phyloP scores from a whole-genome alignment of 1,139 yeast genomes.

The Suhomyces choctaworum region DNA sequence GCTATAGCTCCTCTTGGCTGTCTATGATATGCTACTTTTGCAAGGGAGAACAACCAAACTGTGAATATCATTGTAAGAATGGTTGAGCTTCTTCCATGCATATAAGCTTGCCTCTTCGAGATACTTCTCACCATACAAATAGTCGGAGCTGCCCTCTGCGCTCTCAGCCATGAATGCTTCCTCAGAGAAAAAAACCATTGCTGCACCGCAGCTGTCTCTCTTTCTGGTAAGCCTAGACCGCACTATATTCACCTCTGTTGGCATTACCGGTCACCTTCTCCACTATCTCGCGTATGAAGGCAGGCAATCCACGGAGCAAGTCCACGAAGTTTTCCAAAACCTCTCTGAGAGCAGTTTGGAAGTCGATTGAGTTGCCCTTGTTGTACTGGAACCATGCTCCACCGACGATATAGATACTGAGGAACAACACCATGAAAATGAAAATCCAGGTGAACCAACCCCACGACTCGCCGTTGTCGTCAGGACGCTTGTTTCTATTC shows the following conservation, averaged over 20 bases:
- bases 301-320: constrained; percentile 64
- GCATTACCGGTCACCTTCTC: constrained; percentile 68
- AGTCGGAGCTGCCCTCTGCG: neutral
- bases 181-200: no score
- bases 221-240: no score
- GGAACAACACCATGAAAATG: constrained; percentile 62
- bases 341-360: constrained; percentile 61
- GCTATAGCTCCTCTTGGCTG: no score
- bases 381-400: constrained; percentile 77
- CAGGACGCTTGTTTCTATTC: constrained; percentile 24
- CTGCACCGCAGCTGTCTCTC: no score
- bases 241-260: constrained; percentile 86
- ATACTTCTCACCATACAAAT: neutral
- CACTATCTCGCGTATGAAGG: constrained; percentile 66
- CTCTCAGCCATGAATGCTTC: no score
- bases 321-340: constrained; percentile 69
- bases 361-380: constrained; percentile 53
- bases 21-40: no score
- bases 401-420: constrained; percentile 71
- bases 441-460: constrained; percentile 80
- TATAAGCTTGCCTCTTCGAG: no score
- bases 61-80: no score
- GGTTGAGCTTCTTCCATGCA: no score
- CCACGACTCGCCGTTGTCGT: constrained; percentile 55
- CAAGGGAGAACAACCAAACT: no score